Evolutionary conservation across 169 alveolate species (phyloP), one percentile per base, ranked within the genome.

Genomic region (Amoebophrya sp.): DNA sequence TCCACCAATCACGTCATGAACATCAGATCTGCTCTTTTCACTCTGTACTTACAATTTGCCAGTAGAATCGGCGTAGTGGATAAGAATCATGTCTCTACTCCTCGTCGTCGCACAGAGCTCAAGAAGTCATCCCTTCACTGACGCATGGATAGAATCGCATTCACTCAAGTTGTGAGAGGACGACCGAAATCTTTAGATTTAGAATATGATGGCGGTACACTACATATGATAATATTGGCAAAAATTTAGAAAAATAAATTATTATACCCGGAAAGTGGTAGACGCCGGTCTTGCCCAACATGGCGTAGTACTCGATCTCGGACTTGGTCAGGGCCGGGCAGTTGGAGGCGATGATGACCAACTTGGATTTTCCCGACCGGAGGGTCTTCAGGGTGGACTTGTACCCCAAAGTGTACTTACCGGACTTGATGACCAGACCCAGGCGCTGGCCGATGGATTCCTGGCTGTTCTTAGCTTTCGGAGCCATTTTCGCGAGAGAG

Each of bases 311-410:
- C 94, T 98, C 99, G 90, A 98, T 96, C 93, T 98, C 99, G 77
- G 99, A 97, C 93, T 98, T 96, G 94, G 99, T 97, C 41, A 98
- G 97, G 92, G 99, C 97, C 47, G 99, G 99, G 96, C 99, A 97
- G 97, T 98, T 98, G 97, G 97, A 97, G 93, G 99, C 95, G 90
- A 98, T 96, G 94, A 98, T 96, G 77, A 98, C 97, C 91, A 98
- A 96, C 92, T 96, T 95, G 35, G 98, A 98, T 96, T 96, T 95
- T 90, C 99, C 99, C 91, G 96, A 97, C 94, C 99, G 97, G 93
- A 98, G 94, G 35, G 99, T 95, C 92, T 97, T 96, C 92, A 98
- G 94, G 93, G 99, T 97, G 90, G 98, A 97, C 95, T 97, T 97
- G 96, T 97, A 97, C 90, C 99, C 99, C 92, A 97, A 94, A 93